Base-by-base conservation (phyloP, 352 stramenopile genomes). In the Blastocystis sp. region DNA sequence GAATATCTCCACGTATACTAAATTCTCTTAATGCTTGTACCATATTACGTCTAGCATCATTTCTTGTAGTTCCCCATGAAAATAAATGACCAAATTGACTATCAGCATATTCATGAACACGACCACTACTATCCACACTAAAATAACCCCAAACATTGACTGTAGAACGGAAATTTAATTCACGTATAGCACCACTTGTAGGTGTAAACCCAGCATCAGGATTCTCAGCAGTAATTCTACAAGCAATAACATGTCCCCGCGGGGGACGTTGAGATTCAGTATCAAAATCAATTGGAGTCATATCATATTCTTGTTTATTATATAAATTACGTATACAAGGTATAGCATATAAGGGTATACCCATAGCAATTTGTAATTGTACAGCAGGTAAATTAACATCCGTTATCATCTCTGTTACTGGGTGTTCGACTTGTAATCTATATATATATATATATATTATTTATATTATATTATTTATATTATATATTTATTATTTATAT, bases 111-210 rank as follows among this genome's bases (percentile, higher is more conserved):
- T 99, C 91, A 75, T 99, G 92, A 40, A 99, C 91, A 55, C 90
- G 82, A 7, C 92, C 91, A 21, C 81, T 94, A 67, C 82, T 94
- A 71, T 98, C 88, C 67, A 99, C 93, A 35, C 77, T 93, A 67
- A 99, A 98, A 77, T 99, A 99, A 16, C 91, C 92, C 92, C 92
- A 99, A 19, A 98, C 91, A 70, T 96, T 91, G 4, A 88, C 87
- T 52, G 86, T 96, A 27, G 79, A 93, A 36, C 90, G 80, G 70
- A 99, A 99, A 73, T 98, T 98, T 46, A 99, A 75, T 75, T 98
- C 90, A 72, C 93, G 81, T 65, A 96, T 95, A 10, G 83, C 80
- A 32, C 89, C 91, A 65, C 74, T 89, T 1, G 88, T 96, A 0
- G 89, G 90, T 72, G 96, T 90, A 77, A 99, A 99, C 25, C 89